Evolutionary conservation across 768 basidiomycete genomes (phyloP), one percentile per base, ranked within the genome.

Genomic region (Mycena galericulata): DNA sequence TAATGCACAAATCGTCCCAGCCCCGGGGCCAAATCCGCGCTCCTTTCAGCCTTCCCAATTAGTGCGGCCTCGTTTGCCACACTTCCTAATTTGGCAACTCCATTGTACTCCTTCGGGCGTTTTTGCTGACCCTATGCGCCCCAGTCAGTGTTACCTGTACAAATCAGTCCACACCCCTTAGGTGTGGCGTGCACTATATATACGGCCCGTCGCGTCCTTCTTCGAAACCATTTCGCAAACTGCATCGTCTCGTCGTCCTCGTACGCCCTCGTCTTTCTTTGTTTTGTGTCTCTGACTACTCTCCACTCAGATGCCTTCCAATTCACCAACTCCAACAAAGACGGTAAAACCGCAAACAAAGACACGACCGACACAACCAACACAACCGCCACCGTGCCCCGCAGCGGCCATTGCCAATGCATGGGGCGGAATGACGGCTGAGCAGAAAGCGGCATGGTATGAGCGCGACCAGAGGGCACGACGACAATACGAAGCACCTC

Each of bases 361-460:
- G 36, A 58, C 67, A 34, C 61, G 24, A n/a, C n/a, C n/a, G 15
- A 68, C 73, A 40, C 73, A 75, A 70, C 75, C 75, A 38, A 70
- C 79, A 46, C 79, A 76, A 60, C 72, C 79, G 64, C 68, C 72
- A 40, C 69, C 84, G 72, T 83, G 89, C 14, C 88, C 88, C 40
- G 87, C 88, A 5, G 87, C 89, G 69, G 85, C 87, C 30, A 92
- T 93, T 75, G 89, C 88, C 38, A 87, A 89, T 45, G 89, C 88
- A 60, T 92, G 92, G 92, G 86, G 84, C 74, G 79, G 82, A 53
- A 89, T 91, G 78, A 86, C 88, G n/a, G 65, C 76, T 17, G 87
- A 90, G 77, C 87, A 79, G 70, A 85, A 90, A 75, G 85, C 87
- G 59, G 82, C 78, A 69, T 93, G 91, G 92, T 80, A 83, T 63